Percentiles rank a stretch among this genome's conserved stretches.
Evolutionary conservation across 805 yeast genomes (phyloP).

Genomic region (Tetrapisispora iriomotensis): DNA sequence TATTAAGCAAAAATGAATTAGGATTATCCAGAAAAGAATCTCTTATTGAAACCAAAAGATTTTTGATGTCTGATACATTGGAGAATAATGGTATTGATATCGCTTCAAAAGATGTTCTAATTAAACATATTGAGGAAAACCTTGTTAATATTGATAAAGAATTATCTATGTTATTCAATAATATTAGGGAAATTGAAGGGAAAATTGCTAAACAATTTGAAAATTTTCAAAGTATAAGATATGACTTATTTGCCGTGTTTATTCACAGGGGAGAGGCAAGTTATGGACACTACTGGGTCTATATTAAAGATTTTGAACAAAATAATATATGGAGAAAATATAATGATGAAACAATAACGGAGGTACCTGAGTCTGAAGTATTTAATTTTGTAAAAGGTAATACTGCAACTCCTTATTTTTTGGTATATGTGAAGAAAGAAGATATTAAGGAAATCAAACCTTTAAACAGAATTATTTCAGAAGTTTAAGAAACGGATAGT

Average conservation of each 20-base stretch:
- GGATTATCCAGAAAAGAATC: constrained; percentile 44
- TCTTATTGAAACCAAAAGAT: constrained; percentile 47
- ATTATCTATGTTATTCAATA: constrained; percentile 33
- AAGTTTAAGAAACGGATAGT: background rate
- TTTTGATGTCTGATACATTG: constrained; percentile 37
- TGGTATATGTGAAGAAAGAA: constrained; percentile 70
- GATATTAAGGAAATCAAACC: constrained; percentile 52
- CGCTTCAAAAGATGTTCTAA: constrained; percentile 9
- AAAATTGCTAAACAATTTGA: constrained; percentile 53
- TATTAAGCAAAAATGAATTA: constrained; percentile 39
- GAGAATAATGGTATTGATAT: constrained; percentile 37
- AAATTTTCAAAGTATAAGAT: constrained; percentile 54
- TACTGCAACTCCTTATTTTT: constrained; percentile 88
- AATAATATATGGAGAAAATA: constrained; percentile 69
- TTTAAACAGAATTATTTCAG: constrained; percentile 36
- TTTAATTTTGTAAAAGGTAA: constrained; percentile 57
- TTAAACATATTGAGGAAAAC: constrained; percentile 33
- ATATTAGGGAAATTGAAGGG: constrained; percentile 36
- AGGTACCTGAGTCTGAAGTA: constrained; percentile 55
- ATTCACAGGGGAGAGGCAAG: constrained; percentile 94
- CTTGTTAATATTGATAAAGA: constrained; percentile 40
- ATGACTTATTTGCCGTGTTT: constrained; percentile 81
- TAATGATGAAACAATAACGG: constrained; percentile 91
- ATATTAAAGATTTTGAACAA: constrained; percentile 65
- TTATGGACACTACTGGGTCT: constrained; percentile 96